Conservation (phyloP, 345 rosid species). For the Camelina hispida region DNA sequence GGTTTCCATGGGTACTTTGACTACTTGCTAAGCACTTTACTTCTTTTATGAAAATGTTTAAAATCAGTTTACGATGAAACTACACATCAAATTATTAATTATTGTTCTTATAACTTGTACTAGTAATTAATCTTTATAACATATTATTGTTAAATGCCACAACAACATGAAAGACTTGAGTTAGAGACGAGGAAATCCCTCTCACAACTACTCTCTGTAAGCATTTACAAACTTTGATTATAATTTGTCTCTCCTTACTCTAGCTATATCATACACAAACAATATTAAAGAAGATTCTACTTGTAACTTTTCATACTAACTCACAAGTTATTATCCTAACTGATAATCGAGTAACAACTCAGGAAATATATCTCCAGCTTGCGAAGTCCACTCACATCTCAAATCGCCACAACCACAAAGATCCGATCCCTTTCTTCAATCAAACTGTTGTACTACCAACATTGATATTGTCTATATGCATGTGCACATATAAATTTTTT, state of each 20-base stretch:
- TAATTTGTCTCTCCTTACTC: conserved; percentile 1
- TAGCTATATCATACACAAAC: conserved; percentile 18
- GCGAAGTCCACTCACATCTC: not conserved
- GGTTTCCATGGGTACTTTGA: not conserved
- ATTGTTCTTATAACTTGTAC: not conserved
- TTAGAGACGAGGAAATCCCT: not conserved
- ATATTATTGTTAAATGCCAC: conserved; percentile 11
- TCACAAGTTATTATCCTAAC: conserved; percentile 15
- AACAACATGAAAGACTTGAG: conserved; percentile 11
- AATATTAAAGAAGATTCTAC: conserved; percentile 7
- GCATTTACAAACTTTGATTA: conserved; percentile 21
- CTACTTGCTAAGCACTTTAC: not conserved
- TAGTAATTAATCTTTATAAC: conserved; percentile 7
- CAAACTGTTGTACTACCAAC: conserved; percentile 9
- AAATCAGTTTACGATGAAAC: not conserved
- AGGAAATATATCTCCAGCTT: conserved; percentile 19
- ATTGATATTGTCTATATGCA: conserved; percentile 12
- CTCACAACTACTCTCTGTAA: conserved; percentile 8
- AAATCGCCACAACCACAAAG: conserved; percentile 29
- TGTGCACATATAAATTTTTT: too few relatives aligned
- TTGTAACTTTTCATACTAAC: conserved; percentile 15
- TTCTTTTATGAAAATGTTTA: not conserved
- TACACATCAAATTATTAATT: not conserved
- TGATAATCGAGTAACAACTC: not conserved
- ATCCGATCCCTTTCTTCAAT: conserved; percentile 30